phyloP scores from a whole-genome alignment of 2,329 filamentous ascomycete species.

The Ciborinia camelliae region DNA sequence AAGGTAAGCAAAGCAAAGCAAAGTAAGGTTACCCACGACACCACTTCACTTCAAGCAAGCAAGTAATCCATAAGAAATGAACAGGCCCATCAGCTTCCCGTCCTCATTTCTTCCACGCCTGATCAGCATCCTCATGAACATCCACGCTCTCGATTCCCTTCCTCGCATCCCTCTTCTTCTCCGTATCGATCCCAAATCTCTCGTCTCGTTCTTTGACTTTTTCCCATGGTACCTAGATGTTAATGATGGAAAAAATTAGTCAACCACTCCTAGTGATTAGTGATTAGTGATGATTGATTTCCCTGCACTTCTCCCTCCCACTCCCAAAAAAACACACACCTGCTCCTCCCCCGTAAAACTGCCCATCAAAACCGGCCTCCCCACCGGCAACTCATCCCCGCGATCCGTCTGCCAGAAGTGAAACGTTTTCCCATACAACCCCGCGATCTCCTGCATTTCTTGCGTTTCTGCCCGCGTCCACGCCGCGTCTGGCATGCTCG shows the following conservation, averaged over 20 bases:
- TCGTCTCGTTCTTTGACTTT: slow-evolving; percentile 49
- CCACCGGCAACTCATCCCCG: slow-evolving; percentile 41
- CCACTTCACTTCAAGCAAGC: too few relatives aligned
- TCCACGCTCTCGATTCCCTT: slow-evolving; percentile 52
- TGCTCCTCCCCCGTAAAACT: slow-evolving; percentile 17
- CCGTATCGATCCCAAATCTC: slow-evolving; percentile 50
- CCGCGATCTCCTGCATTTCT: slow-evolving; percentile 75
- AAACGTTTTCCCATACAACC: slow-evolving; percentile 78
- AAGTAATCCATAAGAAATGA: not conserved
- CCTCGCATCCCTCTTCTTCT: slow-evolving; percentile 51
- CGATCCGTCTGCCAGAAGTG: slow-evolving; percentile 84
- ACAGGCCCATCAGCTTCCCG: too few relatives aligned
- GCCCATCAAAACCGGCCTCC: slow-evolving; percentile 17
- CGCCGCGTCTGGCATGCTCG: slow-evolving; percentile 50
- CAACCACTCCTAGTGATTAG: not conserved
- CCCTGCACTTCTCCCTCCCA: not conserved
- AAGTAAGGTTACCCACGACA: not conserved
- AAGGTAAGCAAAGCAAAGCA: too few relatives aligned
- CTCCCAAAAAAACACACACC: not conserved
- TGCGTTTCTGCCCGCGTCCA: slow-evolving; percentile 76
- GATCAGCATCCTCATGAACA: slow-evolving; percentile 41
- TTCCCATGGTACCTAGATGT: slow-evolving; percentile 35
- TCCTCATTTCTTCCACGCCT: slow-evolving; percentile 16
- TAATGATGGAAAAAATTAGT: too few relatives aligned
- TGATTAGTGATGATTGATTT: not conserved